These are phyloP conservation scores for Podaxis pistillaris DNA, from an alignment of 768 basidiomycete species.

Conservation along the genomic window DNA sequence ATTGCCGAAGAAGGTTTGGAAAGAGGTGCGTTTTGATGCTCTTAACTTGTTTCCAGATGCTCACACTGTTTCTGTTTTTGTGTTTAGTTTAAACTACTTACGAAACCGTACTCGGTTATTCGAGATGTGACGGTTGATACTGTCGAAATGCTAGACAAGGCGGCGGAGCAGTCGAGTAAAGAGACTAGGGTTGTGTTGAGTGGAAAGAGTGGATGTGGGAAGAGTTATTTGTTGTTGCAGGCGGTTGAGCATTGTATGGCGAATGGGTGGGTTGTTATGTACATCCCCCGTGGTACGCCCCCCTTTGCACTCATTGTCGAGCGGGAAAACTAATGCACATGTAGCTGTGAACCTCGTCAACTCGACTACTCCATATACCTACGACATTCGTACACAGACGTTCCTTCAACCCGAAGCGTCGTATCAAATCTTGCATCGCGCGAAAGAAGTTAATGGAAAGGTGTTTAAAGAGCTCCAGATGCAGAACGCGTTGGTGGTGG, in stretches of 20 bases:
- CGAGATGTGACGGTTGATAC: constrained; percentile 63
- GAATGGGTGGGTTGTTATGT: constrained; percentile 79
- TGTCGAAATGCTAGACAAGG: constrained; percentile 49
- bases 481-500: constrained; percentile 40
- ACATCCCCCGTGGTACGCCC: constrained; percentile 72
- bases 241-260: constrained; percentile 64
- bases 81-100: constrained; percentile 64
- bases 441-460: constrained; percentile 56
- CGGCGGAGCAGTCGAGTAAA: constrained; percentile 46
- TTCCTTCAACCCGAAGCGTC: constrained; percentile 73
- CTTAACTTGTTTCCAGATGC: not conserved
- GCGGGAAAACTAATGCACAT: not conserved
- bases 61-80: not conserved
- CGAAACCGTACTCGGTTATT: constrained; percentile 69
- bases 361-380: constrained; percentile 68
- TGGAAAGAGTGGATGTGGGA: constrained; percentile 79
- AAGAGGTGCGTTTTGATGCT: constrained; percentile 56
- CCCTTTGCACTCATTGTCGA: not conserved
- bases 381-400: constrained; percentile 72
- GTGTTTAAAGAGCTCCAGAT: constrained; percentile 42
- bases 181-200: constrained; percentile 63
- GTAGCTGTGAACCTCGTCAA: constrained; percentile 56
- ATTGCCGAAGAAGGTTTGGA: constrained; percentile 62
- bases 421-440: constrained; percentile 59
- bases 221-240: constrained; percentile 78